A percentile compares a stretch with the other conserved stretches of the same genome.
Evolutionary conservation across 2,329 filamentous ascomycete genomes (phyloP).

Genomic region (Alternaria triticina): DNA sequence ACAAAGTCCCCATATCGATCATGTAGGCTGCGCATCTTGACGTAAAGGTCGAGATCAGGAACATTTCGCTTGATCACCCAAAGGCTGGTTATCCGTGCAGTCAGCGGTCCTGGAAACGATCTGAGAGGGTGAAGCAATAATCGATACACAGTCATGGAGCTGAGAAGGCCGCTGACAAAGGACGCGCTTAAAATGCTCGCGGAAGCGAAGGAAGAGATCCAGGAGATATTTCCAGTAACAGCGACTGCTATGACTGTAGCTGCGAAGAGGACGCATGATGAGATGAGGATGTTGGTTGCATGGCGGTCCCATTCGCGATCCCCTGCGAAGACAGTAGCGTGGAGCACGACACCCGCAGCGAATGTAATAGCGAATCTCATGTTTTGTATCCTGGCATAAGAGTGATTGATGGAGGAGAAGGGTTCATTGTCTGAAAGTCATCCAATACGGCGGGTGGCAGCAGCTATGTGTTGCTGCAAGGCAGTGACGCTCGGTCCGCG

Average conservation of each 20-base stretch:
- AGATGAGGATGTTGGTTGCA: background rate
- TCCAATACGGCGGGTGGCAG: background rate
- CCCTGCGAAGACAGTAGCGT: conserved; percentile 6
- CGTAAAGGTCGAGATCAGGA: conserved; percentile 16
- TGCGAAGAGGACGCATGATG: background rate
- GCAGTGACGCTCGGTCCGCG: background rate
- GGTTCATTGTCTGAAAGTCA: background rate
- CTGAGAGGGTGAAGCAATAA: background rate
- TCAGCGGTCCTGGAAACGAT: background rate
- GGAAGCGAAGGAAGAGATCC: background rate
- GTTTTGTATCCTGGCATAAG: background rate
- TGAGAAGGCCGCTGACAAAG: conserved; percentile 3
- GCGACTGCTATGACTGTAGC: background rate
- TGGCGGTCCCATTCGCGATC: conserved; percentile 13
- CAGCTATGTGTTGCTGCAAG: background rate
- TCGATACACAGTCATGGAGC: conserved; percentile 16
- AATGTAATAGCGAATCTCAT: background rate
- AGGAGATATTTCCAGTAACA: background rate
- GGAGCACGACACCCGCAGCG: conserved; percentile 1
- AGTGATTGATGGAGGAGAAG: background rate
- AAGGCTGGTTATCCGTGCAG: background rate
- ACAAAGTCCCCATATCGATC: conserved; percentile 26
- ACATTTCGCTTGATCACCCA: background rate
- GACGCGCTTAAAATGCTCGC: background rate
- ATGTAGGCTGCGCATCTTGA: conserved; percentile 17